phyloP scores from a whole-genome alignment of 2,329 filamentous ascomycete genomes.

The Aspergillus sp. region DNA sequence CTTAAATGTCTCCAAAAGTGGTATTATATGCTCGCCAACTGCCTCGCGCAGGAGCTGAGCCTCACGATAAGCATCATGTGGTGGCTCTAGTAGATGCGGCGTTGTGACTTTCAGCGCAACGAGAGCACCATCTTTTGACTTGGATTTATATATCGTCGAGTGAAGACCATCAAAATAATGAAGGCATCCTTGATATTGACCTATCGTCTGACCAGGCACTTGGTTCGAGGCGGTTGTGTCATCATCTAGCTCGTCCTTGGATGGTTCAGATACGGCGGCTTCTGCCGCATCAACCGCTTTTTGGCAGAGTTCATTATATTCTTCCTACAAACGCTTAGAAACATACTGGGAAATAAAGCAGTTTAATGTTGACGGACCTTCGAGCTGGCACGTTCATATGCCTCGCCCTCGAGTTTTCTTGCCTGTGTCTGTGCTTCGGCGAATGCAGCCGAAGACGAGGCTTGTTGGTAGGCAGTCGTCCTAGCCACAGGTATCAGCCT shows the following conservation, averaged over 20 bases:
- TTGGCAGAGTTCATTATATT: constrained; percentile 50
- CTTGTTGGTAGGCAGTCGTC: constrained; percentile 49
- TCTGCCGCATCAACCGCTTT: constrained; percentile 38
- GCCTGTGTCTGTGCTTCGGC: constrained; percentile 58
- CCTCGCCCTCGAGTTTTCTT: constrained; percentile 59
- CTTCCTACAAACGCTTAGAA: constrained; percentile 48
- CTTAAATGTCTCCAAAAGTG: constrained; percentile 69
- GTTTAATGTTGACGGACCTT: constrained; percentile 28
- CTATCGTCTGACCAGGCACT: constrained; percentile 46
- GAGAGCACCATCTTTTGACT: constrained; percentile 41
- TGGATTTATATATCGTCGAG: constrained; percentile 76
- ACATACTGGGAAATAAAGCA: neutral
- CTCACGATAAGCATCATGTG: constrained; percentile 81
- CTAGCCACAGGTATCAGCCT: constrained; percentile 34
- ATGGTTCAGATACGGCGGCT: constrained; percentile 19
- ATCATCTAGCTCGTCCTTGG: constrained; percentile 21
- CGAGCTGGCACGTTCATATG: constrained; percentile 38
- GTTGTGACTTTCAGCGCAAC: constrained; percentile 85
- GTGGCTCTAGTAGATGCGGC: constrained; percentile 69
- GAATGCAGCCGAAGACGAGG: constrained; percentile 45
- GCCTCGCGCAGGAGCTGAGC: constrained; percentile 69
- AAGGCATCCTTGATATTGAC: constrained; percentile 56
- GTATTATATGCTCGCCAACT: constrained; percentile 60
- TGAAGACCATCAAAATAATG: constrained; percentile 69
- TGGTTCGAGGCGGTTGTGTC: constrained; percentile 23